Evolutionary conservation across 2,329 filamentous ascomycete genomes (phyloP), one percentile per base, ranked within the genome.

Genomic region (Ophiosphaerella korrae): DNA sequence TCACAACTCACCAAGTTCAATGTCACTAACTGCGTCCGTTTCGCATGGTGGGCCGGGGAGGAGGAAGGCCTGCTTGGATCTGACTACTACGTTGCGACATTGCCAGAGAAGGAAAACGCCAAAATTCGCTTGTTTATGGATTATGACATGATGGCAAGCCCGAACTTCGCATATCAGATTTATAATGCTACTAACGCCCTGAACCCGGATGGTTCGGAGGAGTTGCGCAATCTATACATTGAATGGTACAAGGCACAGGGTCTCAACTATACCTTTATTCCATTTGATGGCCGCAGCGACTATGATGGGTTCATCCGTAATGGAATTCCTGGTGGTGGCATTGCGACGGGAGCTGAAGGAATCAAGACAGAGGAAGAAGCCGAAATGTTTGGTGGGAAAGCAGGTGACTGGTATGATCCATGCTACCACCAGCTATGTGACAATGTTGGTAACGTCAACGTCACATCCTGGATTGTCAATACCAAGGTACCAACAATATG

Each of bases 111-210:
- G 13, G 74, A 75, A 52, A 73, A 74, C 50, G 51, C 62, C 50
- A 75, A 75, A 60, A 74, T 77, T 39, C 68, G 72, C 24, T 64
- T 75, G 13, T 75, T 75, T 60, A 75, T 77, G 66, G 74, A 77
- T 56, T 77, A 76, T 60, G 74, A 77, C 52, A 77, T 77, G 74
- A 73, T 75, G 65, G 73, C 64, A 12, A 65, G 58, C 23, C 73
- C 73, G 12, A 75, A 75, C 57, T 75, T 71, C 43, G 67, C 72
- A 2, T 73, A 73, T 53, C 71, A 71, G 35, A 70, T 75, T 49
- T 75, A 75, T 60, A 74, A 75, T 49, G 67, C 72, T 2, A 74
- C 70, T 5, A 74, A 75, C 45, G 63, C 66, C 1, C 38, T 61
- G 16, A 74, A 74, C 42, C 73, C 73, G 1, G 56, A 55, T 8